Evolutionary conservation across 2,329 filamentous ascomycete species (phyloP).

Genomic region (Monilinia vaccinii-corymbosi): DNA sequence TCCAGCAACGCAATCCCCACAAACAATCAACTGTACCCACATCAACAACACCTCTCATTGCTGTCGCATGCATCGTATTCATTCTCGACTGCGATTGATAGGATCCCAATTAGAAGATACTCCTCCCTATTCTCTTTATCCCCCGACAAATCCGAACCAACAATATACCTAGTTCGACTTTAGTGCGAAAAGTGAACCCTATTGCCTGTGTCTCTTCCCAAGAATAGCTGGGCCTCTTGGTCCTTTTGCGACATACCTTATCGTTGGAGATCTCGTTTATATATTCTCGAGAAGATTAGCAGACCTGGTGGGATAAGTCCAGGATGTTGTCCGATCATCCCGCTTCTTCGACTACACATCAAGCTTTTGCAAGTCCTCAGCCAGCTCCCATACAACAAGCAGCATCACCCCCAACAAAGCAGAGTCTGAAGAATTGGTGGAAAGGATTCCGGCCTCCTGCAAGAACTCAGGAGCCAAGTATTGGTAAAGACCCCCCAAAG

Average conservation of each 20-base stretch:
- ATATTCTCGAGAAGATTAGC: constrained; percentile 13
- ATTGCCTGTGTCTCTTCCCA: constrained; percentile 12
- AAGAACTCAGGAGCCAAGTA: constrained; percentile 41
- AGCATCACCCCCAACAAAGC: constrained; percentile 69
- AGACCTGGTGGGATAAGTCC: constrained; percentile 12
- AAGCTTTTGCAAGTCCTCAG: constrained; percentile 25
- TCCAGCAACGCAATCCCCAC: constrained; percentile 4
- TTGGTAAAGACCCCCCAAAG: constrained; percentile 9
- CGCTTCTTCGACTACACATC: constrained; percentile 22
- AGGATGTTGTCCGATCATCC: constrained; percentile 23
- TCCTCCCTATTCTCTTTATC: not conserved
- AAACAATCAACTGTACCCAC: constrained; percentile 8
- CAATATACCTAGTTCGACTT: constrained; percentile 1
- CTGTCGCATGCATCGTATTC: constrained; percentile 9
- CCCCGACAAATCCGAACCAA: not conserved
- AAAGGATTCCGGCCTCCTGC: constrained; percentile 75
- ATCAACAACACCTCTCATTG: constrained; percentile 8
- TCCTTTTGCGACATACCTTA: constrained; percentile 6
- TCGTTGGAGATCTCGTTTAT: constrained; percentile 11
- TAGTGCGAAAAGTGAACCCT: constrained; percentile 1
- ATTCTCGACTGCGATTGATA: not conserved
- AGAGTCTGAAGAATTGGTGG: constrained; percentile 95
- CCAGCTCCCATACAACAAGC: constrained; percentile 28
- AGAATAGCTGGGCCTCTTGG: constrained; percentile 12
- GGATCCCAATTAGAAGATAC: not conserved